Evolutionary conservation across 73 alveolate genomes (phyloP).

Genomic region (Paramecium tetraurelia): DNA sequence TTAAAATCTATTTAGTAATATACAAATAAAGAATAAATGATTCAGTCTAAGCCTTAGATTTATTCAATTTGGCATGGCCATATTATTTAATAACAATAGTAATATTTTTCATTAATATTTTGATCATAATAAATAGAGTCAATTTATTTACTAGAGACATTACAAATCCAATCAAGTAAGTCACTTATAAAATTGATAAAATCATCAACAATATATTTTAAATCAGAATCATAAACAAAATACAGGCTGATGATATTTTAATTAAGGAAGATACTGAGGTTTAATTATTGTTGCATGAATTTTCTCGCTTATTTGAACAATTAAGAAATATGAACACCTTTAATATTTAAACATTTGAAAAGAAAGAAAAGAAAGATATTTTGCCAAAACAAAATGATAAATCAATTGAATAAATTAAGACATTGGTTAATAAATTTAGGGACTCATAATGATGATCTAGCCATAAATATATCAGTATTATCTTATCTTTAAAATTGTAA

Average conservation of each 20-base stretch:
- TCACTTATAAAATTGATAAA: slow-evolving; percentile 6
- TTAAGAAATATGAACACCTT: not conserved
- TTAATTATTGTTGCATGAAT: not conserved
- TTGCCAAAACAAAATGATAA: slow-evolving; percentile 1
- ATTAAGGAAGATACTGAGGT: slow-evolving; percentile 29
- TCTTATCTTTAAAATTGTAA: not conserved
- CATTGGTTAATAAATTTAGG: not conserved
- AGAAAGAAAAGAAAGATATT: not conserved
- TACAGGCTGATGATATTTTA: slow-evolving; percentile 34
- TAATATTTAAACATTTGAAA: not conserved
- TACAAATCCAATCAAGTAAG: slow-evolving; percentile 12
- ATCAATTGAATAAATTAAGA: slow-evolving; percentile 1
- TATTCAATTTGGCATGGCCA: not conserved
- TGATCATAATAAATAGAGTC: not conserved
- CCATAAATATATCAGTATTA: not conserved
- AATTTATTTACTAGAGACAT: slow-evolving; percentile 22
- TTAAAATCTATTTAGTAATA: not conserved
- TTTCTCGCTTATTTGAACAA: not conserved
- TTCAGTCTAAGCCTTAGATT: not conserved
- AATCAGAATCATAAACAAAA: not conserved
- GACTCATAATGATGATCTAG: not conserved
- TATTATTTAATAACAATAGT: not conserved
- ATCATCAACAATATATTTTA: not conserved
- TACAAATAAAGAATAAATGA: not conserved
- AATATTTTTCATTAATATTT: not conserved